Evolutionary conservation across 2,329 filamentous ascomycete species (phyloP).

Genomic region (Whalleya microplaca): DNA sequence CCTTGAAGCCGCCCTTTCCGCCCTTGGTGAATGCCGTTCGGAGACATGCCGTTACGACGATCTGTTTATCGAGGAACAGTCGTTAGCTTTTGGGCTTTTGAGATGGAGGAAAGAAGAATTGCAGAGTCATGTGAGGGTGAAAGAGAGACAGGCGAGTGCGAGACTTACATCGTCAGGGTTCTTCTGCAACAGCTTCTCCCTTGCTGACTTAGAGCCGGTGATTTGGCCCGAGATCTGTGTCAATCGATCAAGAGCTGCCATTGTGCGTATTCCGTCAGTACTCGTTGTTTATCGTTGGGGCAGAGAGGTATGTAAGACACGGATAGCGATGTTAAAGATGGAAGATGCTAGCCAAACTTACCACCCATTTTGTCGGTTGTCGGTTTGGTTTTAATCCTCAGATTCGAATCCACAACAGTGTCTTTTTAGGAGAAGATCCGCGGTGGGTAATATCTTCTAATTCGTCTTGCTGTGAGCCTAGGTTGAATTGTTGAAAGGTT

Average conservation of each 20-base stretch:
- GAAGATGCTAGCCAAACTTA: conserved; percentile 17
- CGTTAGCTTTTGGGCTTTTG: conserved; percentile 29
- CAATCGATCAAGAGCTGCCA: conserved; percentile 59
- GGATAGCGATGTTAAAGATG: neutral
- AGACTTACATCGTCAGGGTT: conserved; percentile 64
- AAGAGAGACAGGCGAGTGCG: neutral
- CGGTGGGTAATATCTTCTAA: neutral
- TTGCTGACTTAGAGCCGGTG: conserved; percentile 48
- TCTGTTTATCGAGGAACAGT: conserved; percentile 43
- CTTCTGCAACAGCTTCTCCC: conserved; percentile 66
- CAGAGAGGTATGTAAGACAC: neutral
- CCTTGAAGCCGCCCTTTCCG: conserved; percentile 93
- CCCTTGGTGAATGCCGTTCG: conserved; percentile 92
- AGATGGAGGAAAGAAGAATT: neutral
- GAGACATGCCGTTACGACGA: conserved; percentile 91
- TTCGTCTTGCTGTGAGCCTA: neutral
- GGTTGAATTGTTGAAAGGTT: neutral
- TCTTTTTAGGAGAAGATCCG: neutral
- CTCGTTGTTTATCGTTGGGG: neutral
- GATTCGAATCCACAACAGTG: neutral
- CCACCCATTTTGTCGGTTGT: conserved; percentile 34
- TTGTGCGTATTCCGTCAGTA: conserved; percentile 10
- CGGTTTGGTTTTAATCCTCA: neutral
- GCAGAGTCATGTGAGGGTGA: neutral
- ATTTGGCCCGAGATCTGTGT: conserved; percentile 66